Conservation (phyloP, 257 asterid genomes). For the Oldenlandia corymbosa region DNA sequence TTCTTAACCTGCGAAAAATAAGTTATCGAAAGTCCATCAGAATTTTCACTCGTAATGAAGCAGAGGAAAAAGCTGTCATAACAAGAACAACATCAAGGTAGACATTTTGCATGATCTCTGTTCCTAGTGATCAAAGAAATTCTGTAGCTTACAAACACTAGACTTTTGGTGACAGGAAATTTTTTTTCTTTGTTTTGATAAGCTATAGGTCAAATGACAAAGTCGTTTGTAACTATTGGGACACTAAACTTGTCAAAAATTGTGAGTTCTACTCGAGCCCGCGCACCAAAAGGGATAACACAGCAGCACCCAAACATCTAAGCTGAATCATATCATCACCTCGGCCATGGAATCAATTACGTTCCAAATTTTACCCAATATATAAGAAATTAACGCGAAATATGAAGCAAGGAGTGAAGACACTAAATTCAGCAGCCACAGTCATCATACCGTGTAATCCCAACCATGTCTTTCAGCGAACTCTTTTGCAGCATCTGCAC, state of each 20-base stretch:
- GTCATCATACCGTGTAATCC: constrained; percentile 61
- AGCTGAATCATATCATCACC: too few species aligned
- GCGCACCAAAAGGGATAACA: not conserved
- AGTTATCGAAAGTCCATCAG: constrained; percentile 8
- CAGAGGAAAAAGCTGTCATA: not conserved
- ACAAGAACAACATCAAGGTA: not conserved
- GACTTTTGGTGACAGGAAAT: too few species aligned
- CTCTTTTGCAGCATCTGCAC: constrained; percentile 74
- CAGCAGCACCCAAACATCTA: not conserved
- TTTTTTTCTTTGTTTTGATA: not conserved
- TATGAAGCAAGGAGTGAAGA: not conserved
- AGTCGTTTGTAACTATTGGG: not conserved
- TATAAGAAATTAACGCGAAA: too few species aligned
- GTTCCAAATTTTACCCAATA: too few species aligned
- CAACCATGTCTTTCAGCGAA: constrained; percentile 92
- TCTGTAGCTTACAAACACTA: too few species aligned
- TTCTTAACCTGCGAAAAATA: constrained; percentile 64
- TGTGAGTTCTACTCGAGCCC: not conserved
- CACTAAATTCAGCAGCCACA: not conserved
- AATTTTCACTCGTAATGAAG: not conserved
- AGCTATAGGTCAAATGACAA: not conserved
- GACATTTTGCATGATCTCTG: not conserved
- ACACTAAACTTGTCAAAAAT: not conserved
- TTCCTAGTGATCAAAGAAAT: not conserved
- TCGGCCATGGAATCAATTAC: too few species aligned